Evolutionary conservation across 768 basidiomycete species (phyloP).

Genomic region (Botryobasidium botryosum): DNA sequence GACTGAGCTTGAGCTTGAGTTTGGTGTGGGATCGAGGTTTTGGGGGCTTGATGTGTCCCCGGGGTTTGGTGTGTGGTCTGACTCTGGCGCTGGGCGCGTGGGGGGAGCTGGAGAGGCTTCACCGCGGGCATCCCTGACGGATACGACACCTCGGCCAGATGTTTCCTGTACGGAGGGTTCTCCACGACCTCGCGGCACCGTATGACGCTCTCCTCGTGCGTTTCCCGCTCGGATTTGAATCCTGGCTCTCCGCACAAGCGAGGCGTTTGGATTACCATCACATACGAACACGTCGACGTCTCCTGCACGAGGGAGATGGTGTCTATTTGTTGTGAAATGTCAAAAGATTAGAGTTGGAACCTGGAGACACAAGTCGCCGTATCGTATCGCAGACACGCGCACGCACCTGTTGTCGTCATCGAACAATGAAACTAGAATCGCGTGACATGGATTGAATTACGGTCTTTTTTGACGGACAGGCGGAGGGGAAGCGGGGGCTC

Average conservation of each 20-base stretch:
- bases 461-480: background rate
- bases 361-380: background rate
- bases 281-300: slow-evolving; percentile 84
- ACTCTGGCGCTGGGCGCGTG: too few species aligned
- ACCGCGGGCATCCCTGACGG: too few species aligned
- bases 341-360: background rate
- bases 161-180: too few species aligned
- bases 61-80: too few species aligned
- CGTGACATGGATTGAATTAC: background rate
- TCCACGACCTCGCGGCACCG: slow-evolving; percentile 72
- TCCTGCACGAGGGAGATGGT: slow-evolving; percentile 84
- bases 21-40: too few species aligned
- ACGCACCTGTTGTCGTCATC: slow-evolving; percentile 53
- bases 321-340: slow-evolving; percentile 25
- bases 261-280: slow-evolving; percentile 87
- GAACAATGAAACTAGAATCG: slow-evolving; percentile 72
- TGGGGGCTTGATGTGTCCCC: too few species aligned
- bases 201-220: slow-evolving; percentile 48
- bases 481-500: slow-evolving; percentile 2
- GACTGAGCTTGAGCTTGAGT: too few species aligned
- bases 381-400: too few species aligned
- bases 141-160: too few species aligned
- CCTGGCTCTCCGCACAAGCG: slow-evolving; percentile 86
- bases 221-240: slow-evolving; percentile 61
- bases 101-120: too few species aligned